Conservation (phyloP, 768 basidiomycete species). For the Boletus bicolor region DNA sequence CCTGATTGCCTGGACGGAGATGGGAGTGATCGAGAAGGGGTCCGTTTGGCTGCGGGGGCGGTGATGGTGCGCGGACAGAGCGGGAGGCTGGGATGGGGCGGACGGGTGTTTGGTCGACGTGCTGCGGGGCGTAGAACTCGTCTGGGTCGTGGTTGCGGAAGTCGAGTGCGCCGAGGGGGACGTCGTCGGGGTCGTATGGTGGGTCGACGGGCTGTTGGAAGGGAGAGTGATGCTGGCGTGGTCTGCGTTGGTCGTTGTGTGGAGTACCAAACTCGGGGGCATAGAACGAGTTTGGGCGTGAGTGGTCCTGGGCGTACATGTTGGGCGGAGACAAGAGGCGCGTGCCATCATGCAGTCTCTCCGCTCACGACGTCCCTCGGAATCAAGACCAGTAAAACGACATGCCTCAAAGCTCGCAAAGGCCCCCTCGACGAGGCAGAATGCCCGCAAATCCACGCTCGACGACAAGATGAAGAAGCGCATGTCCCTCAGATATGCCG, state of each 20-base stretch:
- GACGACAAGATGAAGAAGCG: constrained; percentile 96
- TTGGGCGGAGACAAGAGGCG: constrained; percentile 13
- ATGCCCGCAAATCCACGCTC: constrained; percentile 46
- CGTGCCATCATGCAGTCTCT: constrained; percentile 49
- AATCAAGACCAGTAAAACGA: constrained; percentile 36
- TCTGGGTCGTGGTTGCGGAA: constrained; percentile 38
- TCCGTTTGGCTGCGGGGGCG: constrained; percentile 45
- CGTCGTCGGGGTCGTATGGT: constrained; percentile 40
- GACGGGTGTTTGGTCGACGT: constrained; percentile 25
- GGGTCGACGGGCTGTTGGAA: constrained; percentile 30
- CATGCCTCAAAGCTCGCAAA: constrained; percentile 32
- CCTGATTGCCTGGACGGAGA: constrained; percentile 88
- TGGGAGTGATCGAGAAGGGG: constrained; percentile 89
- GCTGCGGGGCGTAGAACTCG: constrained; percentile 36
- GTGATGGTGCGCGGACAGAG: constrained; percentile 65
- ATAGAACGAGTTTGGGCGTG: constrained; percentile 37
- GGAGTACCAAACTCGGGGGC: constrained; percentile 23
- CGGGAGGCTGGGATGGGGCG: constrained; percentile 44
- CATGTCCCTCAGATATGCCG: constrained; percentile 92
- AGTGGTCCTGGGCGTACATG: constrained; percentile 34
- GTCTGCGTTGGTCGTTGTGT: constrained; percentile 1
- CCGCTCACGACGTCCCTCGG: constrained; percentile 50
- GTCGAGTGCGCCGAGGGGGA: constrained; percentile 31
- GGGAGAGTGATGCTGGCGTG: constrained; percentile 15
- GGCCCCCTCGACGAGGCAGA: constrained; percentile 31